A percentile compares a stretch with the other conserved stretches of the same genome.
Conservation (phyloP, 164 flowering plant genomes). For the Vitis vinifera region ASM3070453v1 NC_081816.1:22060001-22060500, state of each 20-base stretch:
- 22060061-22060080: not conserved
- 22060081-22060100: too few species aligned
- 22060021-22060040: too few species aligned
- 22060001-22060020: too few species aligned
- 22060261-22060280: constrained; percentile 83
- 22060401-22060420: not conserved
- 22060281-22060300: constrained; percentile 87
- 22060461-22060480: too few species aligned
- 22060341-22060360: constrained; percentile 96
- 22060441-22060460: too few species aligned
- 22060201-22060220: constrained; percentile 71
- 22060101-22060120: not conserved
- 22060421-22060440: too few species aligned
- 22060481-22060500: too few species aligned
- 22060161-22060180: constrained; percentile 90
- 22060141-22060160: constrained; percentile 71
- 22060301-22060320: constrained; percentile 92
- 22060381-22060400: constrained; percentile 30
- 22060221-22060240: constrained; percentile 79
- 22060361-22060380: constrained; percentile 87
- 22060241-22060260: constrained; percentile 97
- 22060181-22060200: constrained; percentile 79
- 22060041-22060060: not conserved
- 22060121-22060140: constrained; percentile 5
- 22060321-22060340: constrained; percentile 88